These are phyloP conservation scores for Thuidium tamariscinum DNA, from an alignment of 225 moss, liverwort and hornwort genomes.

Conservation along the genomic window DNA sequence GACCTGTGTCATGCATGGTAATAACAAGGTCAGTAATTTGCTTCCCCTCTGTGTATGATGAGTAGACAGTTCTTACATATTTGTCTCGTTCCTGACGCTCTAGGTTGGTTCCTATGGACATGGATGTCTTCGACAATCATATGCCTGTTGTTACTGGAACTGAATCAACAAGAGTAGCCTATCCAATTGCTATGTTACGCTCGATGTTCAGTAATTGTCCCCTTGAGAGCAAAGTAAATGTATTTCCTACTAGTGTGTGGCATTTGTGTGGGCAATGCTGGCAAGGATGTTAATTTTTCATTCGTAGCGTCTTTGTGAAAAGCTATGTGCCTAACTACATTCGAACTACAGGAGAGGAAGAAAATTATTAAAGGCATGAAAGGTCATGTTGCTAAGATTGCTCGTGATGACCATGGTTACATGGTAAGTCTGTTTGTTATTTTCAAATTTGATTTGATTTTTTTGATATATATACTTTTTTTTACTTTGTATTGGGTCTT, in stretches of 20 bases:
- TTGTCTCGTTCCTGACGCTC: background rate
- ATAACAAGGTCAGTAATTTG: conserved; percentile 66
- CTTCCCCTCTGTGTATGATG: background rate
- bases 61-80: background rate
- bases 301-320: background rate
- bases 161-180: background rate
- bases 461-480: background rate
- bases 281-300: background rate
- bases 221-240: background rate
- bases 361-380: conserved; percentile 87
- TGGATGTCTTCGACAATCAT: background rate
- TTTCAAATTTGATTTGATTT: background rate
- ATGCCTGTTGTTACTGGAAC: background rate
- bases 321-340: background rate
- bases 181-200: background rate
- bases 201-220: background rate
- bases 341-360: conserved; percentile 64
- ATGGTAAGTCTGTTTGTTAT: conserved; percentile 23
- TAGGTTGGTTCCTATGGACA: background rate
- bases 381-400: conserved; percentile 84
- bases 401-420: conserved; percentile 77
- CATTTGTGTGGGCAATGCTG: background rate
- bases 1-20: conserved; percentile 75
- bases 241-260: background rate
- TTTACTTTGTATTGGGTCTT: background rate